phyloP scores from a whole-genome alignment of 2,329 filamentous ascomycete species.

The Elsinoe fawcettii region DNA sequence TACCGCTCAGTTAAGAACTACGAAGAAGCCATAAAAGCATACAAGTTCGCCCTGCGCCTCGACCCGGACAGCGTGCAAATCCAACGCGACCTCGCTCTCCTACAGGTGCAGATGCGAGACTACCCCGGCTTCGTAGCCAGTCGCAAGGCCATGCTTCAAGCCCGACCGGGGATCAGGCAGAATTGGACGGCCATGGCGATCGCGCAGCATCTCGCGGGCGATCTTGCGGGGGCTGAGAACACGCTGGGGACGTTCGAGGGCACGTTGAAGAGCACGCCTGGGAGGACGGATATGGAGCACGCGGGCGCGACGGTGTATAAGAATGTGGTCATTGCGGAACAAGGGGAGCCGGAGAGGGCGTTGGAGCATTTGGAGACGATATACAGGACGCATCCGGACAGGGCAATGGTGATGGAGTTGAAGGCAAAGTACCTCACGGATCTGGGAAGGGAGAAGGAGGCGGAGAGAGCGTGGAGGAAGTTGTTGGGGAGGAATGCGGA shows the following conservation, averaged over 20 bases:
- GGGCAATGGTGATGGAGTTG: constrained; percentile 75
- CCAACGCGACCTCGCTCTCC: constrained; percentile 81
- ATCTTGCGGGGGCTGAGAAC: constrained; percentile 78
- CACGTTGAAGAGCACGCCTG: constrained; percentile 73
- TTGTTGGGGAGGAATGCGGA: constrained; percentile 84
- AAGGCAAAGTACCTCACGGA: constrained; percentile 76
- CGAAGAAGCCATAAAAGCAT: constrained; percentile 97
- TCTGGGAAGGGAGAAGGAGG: constrained; percentile 69
- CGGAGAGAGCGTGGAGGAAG: constrained; percentile 69
- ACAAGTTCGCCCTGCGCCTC: constrained; percentile 86
- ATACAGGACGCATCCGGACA: constrained; percentile 71
- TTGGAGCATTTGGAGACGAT: constrained; percentile 76
- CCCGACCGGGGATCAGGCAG: constrained; percentile 71
- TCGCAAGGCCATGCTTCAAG: constrained; percentile 77
- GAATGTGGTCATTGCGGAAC: constrained; percentile 86
- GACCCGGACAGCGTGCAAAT: constrained; percentile 95
- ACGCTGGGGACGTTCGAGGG: constrained; percentile 88
- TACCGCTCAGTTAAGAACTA: constrained; percentile 95
- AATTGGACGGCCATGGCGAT: constrained; percentile 98
- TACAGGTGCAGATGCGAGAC: constrained; percentile 95
- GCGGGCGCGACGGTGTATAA: constrained; percentile 93
- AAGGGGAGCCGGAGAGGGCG: constrained; percentile 72
- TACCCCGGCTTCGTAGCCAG: constrained; percentile 90
- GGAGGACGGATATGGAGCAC: constrained; percentile 77
- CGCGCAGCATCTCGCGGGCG: constrained; percentile 83